phyloP scores from a whole-genome alignment of 306 rosid genomes.

The Vigna trinervia region DNA sequence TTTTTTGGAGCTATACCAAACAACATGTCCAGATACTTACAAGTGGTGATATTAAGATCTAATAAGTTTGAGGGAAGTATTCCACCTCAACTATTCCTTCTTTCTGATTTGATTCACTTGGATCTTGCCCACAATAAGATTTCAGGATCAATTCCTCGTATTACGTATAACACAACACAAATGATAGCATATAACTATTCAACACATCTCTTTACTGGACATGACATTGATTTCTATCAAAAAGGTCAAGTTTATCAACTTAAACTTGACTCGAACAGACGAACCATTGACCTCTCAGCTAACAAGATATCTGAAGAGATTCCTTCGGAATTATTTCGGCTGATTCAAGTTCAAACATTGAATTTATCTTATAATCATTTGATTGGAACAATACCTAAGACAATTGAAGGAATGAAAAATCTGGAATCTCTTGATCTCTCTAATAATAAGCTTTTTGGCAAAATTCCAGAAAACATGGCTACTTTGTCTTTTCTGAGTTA shows the following conservation, averaged over 20 bases:
- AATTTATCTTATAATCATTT: slow-evolving; percentile 15
- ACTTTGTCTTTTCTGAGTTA: background rate
- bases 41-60: background rate
- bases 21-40: background rate
- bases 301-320: background rate
- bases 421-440: too few species aligned
- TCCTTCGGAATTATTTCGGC: background rate
- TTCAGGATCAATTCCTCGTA: too few species aligned
- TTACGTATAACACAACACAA: background rate
- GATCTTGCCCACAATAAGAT: background rate
- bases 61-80: background rate
- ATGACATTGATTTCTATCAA: background rate
- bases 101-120: background rate
- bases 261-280: accelerated
- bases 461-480: slow-evolving; percentile 1
- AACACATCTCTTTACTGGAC: accelerated
- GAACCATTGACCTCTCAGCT: background rate
- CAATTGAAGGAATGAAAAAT: background rate
- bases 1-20: slow-evolving; percentile 25
- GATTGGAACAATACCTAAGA: background rate
- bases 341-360: background rate
- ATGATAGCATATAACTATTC: accelerated
- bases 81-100: background rate
- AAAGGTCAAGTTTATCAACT: background rate
- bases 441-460: background rate